Percentiles rank a stretch among this genome's conserved stretches.
Evolutionary conservation across 108 stramenopile species (phyloP).

Genomic region (Discostella stelligeroides): DNA sequence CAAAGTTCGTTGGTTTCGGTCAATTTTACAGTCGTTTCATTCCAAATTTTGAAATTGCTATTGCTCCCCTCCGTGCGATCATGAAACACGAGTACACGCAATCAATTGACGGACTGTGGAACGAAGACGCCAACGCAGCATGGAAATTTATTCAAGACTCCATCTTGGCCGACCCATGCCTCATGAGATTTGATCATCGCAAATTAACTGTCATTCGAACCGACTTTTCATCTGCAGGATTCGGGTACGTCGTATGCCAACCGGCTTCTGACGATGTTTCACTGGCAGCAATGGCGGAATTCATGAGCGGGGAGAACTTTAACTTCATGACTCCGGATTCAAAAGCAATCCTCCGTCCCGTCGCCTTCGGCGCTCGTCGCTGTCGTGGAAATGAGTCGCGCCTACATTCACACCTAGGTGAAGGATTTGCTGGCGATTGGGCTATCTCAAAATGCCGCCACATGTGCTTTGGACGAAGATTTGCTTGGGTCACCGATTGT

Average conservation of each 20-base stretch:
- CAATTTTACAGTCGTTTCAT: not conserved
- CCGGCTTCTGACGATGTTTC: slow-evolving; percentile 3
- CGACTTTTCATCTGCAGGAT: not conserved
- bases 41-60: too few relatives aligned
- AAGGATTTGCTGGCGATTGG: too few relatives aligned
- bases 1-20: too few relatives aligned
- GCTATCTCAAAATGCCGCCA: too few relatives aligned
- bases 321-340: not conserved
- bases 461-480: not conserved
- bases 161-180: slow-evolving; percentile 16
- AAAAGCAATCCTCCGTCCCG: slow-evolving; percentile 5
- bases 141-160: not conserved
- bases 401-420: too few relatives aligned
- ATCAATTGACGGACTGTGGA: not conserved
- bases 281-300: not conserved
- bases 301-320: slow-evolving; percentile 19
- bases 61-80: not conserved
- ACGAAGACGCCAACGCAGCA: not conserved
- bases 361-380: slow-evolving; percentile 14
- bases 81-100: not conserved
- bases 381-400: slow-evolving; percentile 13
- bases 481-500: not conserved
- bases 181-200: too few relatives aligned
- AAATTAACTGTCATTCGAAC: too few relatives aligned
- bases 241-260: not conserved